These are phyloP conservation scores for Ceratobasidium sp. DNA, from an alignment of 1,284 basidiomycete species.

Conservation along the genomic window DNA sequence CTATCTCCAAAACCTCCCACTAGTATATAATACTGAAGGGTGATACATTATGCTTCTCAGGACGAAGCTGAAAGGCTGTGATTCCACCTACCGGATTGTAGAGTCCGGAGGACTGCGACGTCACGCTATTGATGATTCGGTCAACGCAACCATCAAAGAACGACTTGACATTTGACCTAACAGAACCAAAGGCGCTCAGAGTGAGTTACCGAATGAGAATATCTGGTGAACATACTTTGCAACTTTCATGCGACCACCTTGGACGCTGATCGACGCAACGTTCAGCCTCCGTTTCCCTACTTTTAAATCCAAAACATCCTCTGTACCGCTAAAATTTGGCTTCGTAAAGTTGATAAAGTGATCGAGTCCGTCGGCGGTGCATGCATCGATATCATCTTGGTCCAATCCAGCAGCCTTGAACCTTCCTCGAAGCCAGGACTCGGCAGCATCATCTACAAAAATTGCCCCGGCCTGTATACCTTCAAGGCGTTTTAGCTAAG, in stretches of 20 bases:
- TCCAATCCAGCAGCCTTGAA: not conserved
- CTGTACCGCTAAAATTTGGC: not conserved
- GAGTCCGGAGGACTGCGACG: not conserved
- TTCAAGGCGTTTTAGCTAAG: not conserved
- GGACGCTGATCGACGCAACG: not conserved
- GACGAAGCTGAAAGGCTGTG: no score
- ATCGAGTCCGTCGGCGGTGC: not conserved
- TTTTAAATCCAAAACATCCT: not conserved
- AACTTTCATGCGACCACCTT: not conserved
- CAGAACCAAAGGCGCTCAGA: no score
- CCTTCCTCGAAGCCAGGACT: not conserved
- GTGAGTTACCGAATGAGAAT: no score
- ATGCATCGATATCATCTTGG: not conserved
- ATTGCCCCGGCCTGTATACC: conserved; percentile 29
- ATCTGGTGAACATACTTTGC: not conserved
- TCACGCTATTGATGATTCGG: not conserved
- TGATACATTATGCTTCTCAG: not conserved
- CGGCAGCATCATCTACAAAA: conserved; percentile 2
- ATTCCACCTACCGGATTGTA: not conserved
- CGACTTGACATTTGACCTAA: not conserved
- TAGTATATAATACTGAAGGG: conserved; percentile 1
- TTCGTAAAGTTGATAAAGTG: conserved; percentile 24
- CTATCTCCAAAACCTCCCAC: conserved; percentile 35
- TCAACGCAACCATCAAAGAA: conserved; percentile 7
- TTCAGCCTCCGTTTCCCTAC: not conserved